phyloP scores from a whole-genome alignment of 148 eudicot genomes.

The Pharnaceum exiguum region DNA sequence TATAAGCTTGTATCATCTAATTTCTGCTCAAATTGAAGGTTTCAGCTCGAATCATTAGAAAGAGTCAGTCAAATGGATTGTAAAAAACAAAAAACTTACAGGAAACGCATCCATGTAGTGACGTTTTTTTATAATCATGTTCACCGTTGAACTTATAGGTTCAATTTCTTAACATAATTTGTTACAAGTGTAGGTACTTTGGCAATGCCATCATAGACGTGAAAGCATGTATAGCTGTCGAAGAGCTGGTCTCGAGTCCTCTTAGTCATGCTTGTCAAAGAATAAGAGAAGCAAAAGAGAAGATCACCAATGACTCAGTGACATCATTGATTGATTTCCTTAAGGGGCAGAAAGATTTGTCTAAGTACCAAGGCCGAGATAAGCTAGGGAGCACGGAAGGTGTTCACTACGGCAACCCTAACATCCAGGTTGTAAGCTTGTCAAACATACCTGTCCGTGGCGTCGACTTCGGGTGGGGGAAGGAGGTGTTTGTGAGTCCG shows the following conservation, averaged over 20 bases:
- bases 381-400: not conserved
- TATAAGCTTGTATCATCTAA: too few species aligned
- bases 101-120: too few species aligned
- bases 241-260: slow-evolving; percentile 2
- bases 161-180: too few species aligned
- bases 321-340: not conserved
- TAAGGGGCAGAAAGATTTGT: not conserved
- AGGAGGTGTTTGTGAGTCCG: slow-evolving; percentile 34
- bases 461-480: slow-evolving; percentile 45
- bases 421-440: slow-evolving; percentile 37
- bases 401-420: slow-evolving; percentile 29
- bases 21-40: too few species aligned
- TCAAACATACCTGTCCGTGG: slow-evolving; percentile 22
- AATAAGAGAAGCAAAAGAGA: slow-evolving; percentile 2
- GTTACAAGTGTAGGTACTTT: slow-evolving; percentile 6
- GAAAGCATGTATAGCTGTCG: not conserved
- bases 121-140: too few species aligned
- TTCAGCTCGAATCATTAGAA: too few species aligned
- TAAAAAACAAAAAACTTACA: too few species aligned
- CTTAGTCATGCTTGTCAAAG: not conserved
- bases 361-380: not conserved
- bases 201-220: slow-evolving; percentile 3
- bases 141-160: too few species aligned
- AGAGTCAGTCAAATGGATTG: too few species aligned
- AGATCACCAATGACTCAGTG: not conserved